Evolutionary conservation across 2,329 filamentous ascomycete genomes (phyloP).

Genomic region (Camillea tinctor): DNA sequence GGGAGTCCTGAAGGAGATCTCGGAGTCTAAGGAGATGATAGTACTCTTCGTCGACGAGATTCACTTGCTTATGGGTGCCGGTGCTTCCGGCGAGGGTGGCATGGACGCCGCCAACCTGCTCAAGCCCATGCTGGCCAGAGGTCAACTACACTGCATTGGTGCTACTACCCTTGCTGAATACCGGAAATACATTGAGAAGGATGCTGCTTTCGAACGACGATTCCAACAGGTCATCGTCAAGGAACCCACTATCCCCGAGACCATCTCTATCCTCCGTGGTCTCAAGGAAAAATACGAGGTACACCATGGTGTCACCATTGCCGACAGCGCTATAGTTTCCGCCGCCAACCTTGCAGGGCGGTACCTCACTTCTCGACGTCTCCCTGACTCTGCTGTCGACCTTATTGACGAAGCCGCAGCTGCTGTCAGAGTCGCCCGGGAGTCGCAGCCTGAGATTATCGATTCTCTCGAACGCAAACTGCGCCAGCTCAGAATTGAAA

Average conservation of each 20-base stretch:
- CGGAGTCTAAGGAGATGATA: conserved; percentile 93
- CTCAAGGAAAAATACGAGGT: conserved; percentile 98
- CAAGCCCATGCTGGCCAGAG: conserved; percentile 96
- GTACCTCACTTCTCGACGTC: conserved; percentile 84
- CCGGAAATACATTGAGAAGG: conserved; percentile 98
- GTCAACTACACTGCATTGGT: conserved; percentile 96
- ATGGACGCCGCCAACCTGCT: conserved; percentile 98
- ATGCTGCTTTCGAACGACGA: conserved; percentile 94
- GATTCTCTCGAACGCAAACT: conserved; percentile 90
- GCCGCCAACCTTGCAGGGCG: conserved; percentile 89
- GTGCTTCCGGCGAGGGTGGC: conserved; percentile 88
- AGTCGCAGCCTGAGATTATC: conserved; percentile 94
- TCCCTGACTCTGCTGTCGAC: conserved; percentile 96
- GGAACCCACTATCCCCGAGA: conserved; percentile 84
- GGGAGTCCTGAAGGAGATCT: conserved; percentile 94
- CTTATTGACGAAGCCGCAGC: conserved; percentile 94
- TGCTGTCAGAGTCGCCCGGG: conserved; percentile 90
- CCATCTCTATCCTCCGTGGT: conserved; percentile 95
- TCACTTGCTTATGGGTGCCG: conserved; percentile 96
- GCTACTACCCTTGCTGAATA: conserved; percentile 95
- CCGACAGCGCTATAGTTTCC: conserved; percentile 88
- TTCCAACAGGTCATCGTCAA: conserved; percentile 99
- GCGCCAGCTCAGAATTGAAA: conserved; percentile 93
- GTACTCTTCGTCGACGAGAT: conserved; percentile 99
- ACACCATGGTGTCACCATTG: conserved; percentile 95